Evolutionary conservation across 1,284 basidiomycete genomes (phyloP), one percentile per base, ranked within the genome.

Genomic region (Ustilago shanxiensis): DNA sequence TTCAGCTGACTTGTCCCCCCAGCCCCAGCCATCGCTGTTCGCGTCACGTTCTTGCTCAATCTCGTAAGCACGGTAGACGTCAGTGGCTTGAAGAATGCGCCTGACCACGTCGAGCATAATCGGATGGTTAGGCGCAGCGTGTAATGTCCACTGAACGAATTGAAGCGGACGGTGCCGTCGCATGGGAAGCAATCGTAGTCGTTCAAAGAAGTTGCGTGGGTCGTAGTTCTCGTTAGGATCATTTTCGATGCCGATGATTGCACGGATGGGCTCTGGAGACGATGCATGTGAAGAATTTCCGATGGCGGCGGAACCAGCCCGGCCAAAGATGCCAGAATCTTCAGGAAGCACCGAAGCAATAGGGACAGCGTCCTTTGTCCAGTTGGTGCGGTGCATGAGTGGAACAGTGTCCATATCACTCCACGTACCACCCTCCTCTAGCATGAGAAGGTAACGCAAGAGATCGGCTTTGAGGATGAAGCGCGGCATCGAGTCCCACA

Each of bases 371-470:
- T 77, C 67, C 31, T 67, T 73, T 41, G 70, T 61, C 77, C 77
- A 79, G 35, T 70, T 57, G 26, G 60, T 35, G 18, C 67, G 59
- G 11, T 66, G 66, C 74, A 76, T 71, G 33, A 79, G 63, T 13
- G 78, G 71, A 2, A 73, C 66, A 7, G 78, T 79, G 52, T 80
- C 79, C 77, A 80, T 75, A 22, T 80, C 79, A 57, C 72, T 68
- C 72, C 76, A 80, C 0, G 76, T 76, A 0, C 79, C 79, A 8
- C 79, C 79, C 37, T 77, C 72, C 11, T 73, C 39, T 4, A 74
- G 57, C 47, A 80, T 47, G 33, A 80, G 67, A n/a, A 78, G 66
- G 31, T 80, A 80, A 14, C 79, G 62, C 26, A 79, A 47, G 1
- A 80, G 63, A 26, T 80, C 79, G 2, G 72, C 79, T 56, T 77